Conservation (phyloP, 306 rosid species). For the Canavalia ensiformis region DNA sequence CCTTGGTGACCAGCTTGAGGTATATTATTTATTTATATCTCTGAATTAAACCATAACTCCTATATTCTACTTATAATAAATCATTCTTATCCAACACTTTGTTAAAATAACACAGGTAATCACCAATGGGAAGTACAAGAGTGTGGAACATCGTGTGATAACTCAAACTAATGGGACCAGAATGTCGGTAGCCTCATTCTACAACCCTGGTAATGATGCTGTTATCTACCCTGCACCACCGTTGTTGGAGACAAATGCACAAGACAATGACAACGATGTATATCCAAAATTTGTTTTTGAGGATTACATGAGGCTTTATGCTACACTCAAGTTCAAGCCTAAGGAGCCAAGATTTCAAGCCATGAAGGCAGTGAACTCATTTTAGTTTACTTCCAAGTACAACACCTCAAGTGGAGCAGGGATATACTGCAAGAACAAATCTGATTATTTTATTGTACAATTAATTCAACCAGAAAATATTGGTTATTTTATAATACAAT, state of each 20-base stretch:
- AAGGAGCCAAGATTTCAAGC: conserved; percentile 85
- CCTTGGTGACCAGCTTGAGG: conserved; percentile 86
- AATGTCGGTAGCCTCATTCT: conserved; percentile 83
- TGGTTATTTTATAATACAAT: too few relatives aligned
- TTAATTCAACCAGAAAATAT: too few relatives aligned
- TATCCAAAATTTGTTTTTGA: conserved; percentile 82
- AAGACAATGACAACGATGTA: conserved; percentile 50
- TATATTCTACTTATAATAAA: too few relatives aligned
- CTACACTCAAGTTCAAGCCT: conserved; percentile 66
- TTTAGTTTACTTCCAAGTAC: conserved; percentile 51
- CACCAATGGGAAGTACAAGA: conserved; percentile 79
- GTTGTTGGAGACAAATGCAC: conserved; percentile 60
- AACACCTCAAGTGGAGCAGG: conserved; percentile 45
- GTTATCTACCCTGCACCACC: conserved; percentile 71
- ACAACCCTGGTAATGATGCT: conserved; percentile 77
- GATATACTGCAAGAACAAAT: background rate
- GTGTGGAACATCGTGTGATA: conserved; percentile 76
- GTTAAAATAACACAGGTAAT: conserved; percentile 54
- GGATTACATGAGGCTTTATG: conserved; percentile 78
- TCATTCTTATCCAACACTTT: background rate
- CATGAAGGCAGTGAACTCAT: conserved; percentile 58
- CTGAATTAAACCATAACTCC: too few relatives aligned
- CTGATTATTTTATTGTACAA: too few relatives aligned
- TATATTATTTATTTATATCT: background rate
- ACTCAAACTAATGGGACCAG: conserved; percentile 65